Base-by-base conservation (phyloP, 2,329 filamentous ascomycete species). In the Microsporum audouinii region DNA sequence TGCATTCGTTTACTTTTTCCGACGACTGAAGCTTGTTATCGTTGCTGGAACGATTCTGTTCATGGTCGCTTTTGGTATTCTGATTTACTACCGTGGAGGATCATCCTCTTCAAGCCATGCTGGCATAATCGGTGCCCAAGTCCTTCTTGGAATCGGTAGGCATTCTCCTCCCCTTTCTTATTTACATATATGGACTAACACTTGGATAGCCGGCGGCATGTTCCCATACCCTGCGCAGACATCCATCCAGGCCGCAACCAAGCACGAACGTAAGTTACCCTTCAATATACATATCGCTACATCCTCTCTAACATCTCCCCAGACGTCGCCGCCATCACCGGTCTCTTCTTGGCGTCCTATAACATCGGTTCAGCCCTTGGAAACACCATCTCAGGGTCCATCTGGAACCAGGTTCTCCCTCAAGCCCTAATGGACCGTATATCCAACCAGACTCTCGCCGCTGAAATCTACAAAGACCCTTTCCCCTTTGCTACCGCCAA, bases 11-110 rank as follows among this genome's bases (percentile, higher is more conserved):
- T 80, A 77, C 73, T 78, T 76, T 60, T 76, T 84, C 29, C 80
- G 82, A 59, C 81, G 80, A 29, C 78, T 86, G 68, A 87, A 87
- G 68, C 69, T 76, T n/a, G 84, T 87, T 70, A 85, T 87, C 67
- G 71, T 87, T 43, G 72, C 73, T 33, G 85, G 84, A 38, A 85
- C 83, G 1, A 71, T 75, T 6, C 75, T 87, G 1, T 87, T 84
- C 74, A 76, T 84, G 67, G 81, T 84, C n/a, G 83, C 84, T 0
- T 87, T 86, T 64, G 84, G 84, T 7, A 76, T 87, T 0, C 75
- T 87, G 17, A 86, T 87, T 67, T 77, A 78, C 65, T 87, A 77
- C 75, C 82, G 84, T n/a, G 84, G 84, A 39, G 78, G 79, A 4
- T 67, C 75, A 0, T 73, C 70, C 1, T 39, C 66, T 0, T 70